These are phyloP conservation scores for Phytophthora quininea DNA, from an alignment of 352 stramenopile genomes.

Conservation along the genomic window DNA sequence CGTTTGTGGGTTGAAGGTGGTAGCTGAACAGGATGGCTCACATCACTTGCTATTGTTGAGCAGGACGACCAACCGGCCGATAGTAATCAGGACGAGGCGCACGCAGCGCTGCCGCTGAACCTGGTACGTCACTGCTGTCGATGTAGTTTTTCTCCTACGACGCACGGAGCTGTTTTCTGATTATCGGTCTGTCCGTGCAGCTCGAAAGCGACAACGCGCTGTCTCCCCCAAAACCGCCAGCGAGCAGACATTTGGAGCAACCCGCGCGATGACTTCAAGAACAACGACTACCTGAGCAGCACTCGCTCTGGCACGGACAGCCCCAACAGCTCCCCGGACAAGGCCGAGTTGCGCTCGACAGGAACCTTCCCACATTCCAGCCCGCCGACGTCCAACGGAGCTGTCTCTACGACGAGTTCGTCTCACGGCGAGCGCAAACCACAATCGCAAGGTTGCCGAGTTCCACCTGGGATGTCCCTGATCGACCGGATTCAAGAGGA, in stretches of 20 bases:
- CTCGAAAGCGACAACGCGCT: constrained; percentile 12
- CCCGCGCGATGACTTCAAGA: constrained; percentile 34
- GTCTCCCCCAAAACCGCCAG: constrained; percentile 12
- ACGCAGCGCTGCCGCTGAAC: constrained; percentile 16
- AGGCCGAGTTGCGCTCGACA: constrained; percentile 25
- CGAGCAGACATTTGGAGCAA: constrained; percentile 43
- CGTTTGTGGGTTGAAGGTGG: constrained; percentile 2
- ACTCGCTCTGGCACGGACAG: constrained; percentile 14
- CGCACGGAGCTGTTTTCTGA: constrained; percentile 4
- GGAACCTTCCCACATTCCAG: constrained; percentile 24
- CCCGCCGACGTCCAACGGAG: constrained; percentile 9
- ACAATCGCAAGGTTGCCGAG: constrained; percentile 20
- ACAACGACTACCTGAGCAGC: constrained; percentile 16
- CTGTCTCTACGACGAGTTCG: constrained; percentile 7
- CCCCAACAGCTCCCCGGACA: constrained; percentile 39
- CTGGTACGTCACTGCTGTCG: constrained; percentile 28
- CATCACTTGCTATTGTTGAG: constrained; percentile 5
- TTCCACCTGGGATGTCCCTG: constrained; percentile 55
- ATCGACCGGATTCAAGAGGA: constrained; percentile 85
- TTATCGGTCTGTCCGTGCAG: constrained; percentile 9
- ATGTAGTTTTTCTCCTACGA: not conserved
- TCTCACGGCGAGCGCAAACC: constrained; percentile 25
- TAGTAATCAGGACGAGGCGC: constrained; percentile 34
- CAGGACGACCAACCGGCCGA: constrained; percentile 28
- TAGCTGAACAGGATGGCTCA: not conserved